Evolutionary conservation across 2,329 filamentous ascomycete genomes (phyloP), one percentile per base, ranked within the genome.

Genomic region (Ophidiomyces ophidiicola): DNA sequence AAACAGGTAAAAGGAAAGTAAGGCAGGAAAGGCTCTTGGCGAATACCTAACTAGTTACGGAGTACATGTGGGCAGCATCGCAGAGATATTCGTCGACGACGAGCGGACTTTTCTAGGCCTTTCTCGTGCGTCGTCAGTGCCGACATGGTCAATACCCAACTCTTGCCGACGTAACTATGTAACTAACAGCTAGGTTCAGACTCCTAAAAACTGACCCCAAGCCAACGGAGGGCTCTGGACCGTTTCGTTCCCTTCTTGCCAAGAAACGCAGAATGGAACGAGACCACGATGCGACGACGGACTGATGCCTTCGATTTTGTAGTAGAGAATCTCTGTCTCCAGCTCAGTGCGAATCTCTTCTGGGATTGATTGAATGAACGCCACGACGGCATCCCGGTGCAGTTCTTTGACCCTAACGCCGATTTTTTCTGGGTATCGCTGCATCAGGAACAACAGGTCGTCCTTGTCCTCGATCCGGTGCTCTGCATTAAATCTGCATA

Each of bases 351-450:
- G 36, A 17, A 6, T 4, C 6, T 31, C 20, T 2, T 14, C n/a
- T 7, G 36, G 15, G 18, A 38, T 32, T 8, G 26, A 6, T 4
- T 31, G 12, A n/a, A 38, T 14, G n/a, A 38, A 38, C 3, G 17
- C n/a, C 2, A 2, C 6, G 7, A 19, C 26, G n/a, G 28, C 36
- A 4, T 31, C 18, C 12, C 6, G 17, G n/a, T 38, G n/a, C n/a
- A 38, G 36, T 11, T 24, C 3, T 23, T 32, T 32, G 19, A 38
- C 28, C 17, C 20, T 29, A 19, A 17, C 20, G 15, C 26, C 20
- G 4, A 38, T 28, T n/a, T 38, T 38, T 21, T 38, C 36, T 7
- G 36, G 36, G n/a, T 31, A 32, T 17, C 12, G 25, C 14, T 21
- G 8, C 28, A 38, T 24, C 2, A 38, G 19, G 7, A 31, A 32